Base-by-base conservation (phyloP, 495 filamentous ascomycete genomes). In the Talaromyces proteolyticus region DNA sequence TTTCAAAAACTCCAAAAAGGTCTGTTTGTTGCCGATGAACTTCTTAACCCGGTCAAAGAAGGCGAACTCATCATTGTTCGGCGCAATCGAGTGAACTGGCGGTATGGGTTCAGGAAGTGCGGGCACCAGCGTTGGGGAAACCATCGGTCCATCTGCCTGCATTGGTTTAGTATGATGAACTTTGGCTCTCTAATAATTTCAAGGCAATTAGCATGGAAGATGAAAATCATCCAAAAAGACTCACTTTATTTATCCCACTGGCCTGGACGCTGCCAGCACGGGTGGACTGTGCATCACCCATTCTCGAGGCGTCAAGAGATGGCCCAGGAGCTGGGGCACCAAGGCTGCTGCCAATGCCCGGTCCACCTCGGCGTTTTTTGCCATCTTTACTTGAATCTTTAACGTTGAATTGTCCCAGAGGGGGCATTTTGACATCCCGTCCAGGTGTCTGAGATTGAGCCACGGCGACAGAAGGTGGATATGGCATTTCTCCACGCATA, bases 31-130 rank as follows among this genome's bases (percentile, higher is more conserved):
- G 36, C 82, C 81, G 52, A 99, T 88, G 65, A 84, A 91, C 65
- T 99, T 99, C 78, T 95, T 96, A 42, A 93, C 90, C 12, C 90
- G 82, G 42, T 99, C 94, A 52, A 99, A 99, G 66, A 96, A 96
- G 1, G 84, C 82, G 23, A 96, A 72, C 56, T 96, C 91, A 39
- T 97, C 94, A 18, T 85, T 77, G 18, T 82, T 78, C 1, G 81
- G 80, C 4, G 70, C 73, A 49, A 71, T 55, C 20, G 66, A 70
- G 12, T 67, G 70, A 0, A 81, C 82, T 1, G 92, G 89, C 10
- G 84, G 80, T 17, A 97, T 72, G 0, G 94, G 89, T 56, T 91
- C 87, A 3, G 94, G 94, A 20, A 92, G 78, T 44, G 85, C 79
- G 0, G 94, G 94, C 3, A 89, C 86, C 49, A 99, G 71, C 5